A percentile compares a stretch with the other conserved stretches of the same genome.
Conservation (phyloP, 768 basidiomycete genomes). For the Termitomyces sp. region DNA sequence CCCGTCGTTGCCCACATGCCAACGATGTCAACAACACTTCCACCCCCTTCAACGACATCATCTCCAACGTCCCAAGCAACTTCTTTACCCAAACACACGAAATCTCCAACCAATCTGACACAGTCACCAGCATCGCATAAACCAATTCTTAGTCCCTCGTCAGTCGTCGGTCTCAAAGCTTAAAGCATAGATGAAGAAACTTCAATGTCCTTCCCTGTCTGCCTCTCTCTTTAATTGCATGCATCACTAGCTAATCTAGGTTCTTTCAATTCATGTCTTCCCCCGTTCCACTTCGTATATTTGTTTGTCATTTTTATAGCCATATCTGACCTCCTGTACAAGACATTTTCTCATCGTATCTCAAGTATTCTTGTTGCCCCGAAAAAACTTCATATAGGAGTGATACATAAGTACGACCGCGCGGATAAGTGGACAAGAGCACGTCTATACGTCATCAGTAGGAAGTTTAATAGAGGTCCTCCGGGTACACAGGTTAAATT, state of each 20-base stretch:
- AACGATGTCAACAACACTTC: background rate
- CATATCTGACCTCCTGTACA: background rate
- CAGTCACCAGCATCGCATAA: slow-evolving; percentile 18
- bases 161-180: slow-evolving; percentile 24
- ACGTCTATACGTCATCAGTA: slow-evolving; percentile 1
- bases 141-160: slow-evolving; percentile 13
- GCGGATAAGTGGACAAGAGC: background rate
- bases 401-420: background rate
- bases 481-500: background rate
- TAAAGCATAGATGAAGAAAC: slow-evolving; percentile 8
- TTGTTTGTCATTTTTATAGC: background rate
- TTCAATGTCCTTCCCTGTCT: background rate
- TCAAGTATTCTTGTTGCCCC: background rate
- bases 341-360: background rate
- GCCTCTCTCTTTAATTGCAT: background rate
- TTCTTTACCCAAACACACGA: slow-evolving; percentile 4
- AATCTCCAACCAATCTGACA: slow-evolving; percentile 14
- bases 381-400: background rate
- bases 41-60: background rate
- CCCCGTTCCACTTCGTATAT: background rate
- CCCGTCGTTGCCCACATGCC: background rate
- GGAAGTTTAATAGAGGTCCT: background rate
- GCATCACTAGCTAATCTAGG: slow-evolving; percentile 11
- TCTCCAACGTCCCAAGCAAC: slow-evolving; percentile 1
- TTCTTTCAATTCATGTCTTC: slow-evolving; percentile 1